Conservation (phyloP, 306 rosid genomes). For the Casuarina glauca region DNA sequence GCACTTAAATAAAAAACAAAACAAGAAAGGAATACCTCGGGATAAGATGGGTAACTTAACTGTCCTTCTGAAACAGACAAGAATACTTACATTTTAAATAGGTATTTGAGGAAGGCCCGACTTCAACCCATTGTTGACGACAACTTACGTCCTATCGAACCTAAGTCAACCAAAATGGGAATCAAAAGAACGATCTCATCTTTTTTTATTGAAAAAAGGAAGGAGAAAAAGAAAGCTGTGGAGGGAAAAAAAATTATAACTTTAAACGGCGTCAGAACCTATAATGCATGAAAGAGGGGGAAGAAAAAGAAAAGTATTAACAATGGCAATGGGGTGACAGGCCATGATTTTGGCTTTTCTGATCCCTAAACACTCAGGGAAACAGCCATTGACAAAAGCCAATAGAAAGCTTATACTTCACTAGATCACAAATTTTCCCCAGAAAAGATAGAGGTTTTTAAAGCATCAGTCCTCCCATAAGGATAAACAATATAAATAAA, state of each 20-base stretch:
- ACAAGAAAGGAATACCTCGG: not conserved
- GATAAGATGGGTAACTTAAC: not conserved
- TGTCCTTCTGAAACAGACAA: not conserved
- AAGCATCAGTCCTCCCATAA: not conserved
- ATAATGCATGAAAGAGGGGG: not conserved
- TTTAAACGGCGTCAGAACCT: constrained; percentile 13
- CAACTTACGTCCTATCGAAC: constrained; percentile 29
- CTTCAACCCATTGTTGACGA: constrained; percentile 47
- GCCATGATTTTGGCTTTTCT: constrained; percentile 22
- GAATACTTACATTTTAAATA: constrained; percentile 32
- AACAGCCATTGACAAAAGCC: constrained; percentile 29
- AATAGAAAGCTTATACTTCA: constrained; percentile 15
- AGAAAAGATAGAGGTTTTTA: not conserved
- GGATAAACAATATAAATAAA: not conserved
- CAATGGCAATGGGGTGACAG: not conserved
- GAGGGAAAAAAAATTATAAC: not conserved
- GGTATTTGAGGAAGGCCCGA: constrained; percentile 12
- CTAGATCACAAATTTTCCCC: not conserved
- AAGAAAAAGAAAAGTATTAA: not conserved
- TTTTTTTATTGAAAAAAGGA: not conserved
- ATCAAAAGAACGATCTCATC: not conserved
- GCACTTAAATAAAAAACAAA: not conserved
- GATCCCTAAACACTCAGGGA: constrained; percentile 36
- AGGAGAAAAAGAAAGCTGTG: not conserved
- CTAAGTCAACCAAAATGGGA: constrained; percentile 22